Conservation (phyloP, 192 early-diverging fungal genomes). For the Obelidium mucronatum region DNA sequence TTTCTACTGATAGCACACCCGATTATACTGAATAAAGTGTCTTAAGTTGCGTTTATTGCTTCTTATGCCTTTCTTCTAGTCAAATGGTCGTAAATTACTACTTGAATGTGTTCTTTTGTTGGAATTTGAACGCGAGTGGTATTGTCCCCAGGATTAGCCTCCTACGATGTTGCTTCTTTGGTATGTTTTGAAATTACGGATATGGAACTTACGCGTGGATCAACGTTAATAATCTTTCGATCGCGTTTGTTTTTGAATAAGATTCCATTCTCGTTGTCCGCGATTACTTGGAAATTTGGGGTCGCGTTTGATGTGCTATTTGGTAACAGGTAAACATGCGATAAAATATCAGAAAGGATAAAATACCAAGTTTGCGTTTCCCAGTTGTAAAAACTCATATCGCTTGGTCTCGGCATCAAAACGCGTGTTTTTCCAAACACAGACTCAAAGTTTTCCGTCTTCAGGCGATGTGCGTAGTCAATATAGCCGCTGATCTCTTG, state of each 20-base stretch:
- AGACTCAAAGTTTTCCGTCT: slow-evolving; percentile 68
- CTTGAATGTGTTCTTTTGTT: slow-evolving; percentile 66
- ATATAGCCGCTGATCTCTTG: slow-evolving; percentile 71
- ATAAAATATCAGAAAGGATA: neutral
- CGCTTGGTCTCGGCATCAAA: slow-evolving; percentile 59
- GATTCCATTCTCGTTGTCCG: slow-evolving; percentile 70
- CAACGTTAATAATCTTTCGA: slow-evolving; percentile 72
- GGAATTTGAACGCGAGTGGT: slow-evolving; percentile 60
- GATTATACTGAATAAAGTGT: no score
- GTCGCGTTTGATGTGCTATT: slow-evolving; percentile 68
- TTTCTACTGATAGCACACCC: no score
- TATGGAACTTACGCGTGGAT: slow-evolving; percentile 53
- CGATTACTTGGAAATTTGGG: slow-evolving; percentile 72
- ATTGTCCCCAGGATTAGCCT: slow-evolving; percentile 66
- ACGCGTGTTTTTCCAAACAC: slow-evolving; percentile 56
- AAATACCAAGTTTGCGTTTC: slow-evolving; percentile 61
- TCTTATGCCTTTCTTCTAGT: slow-evolving; percentile 60
- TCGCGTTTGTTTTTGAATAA: slow-evolving; percentile 72
- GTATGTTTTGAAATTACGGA: neutral
- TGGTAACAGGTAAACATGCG: no score
- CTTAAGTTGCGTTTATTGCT: no score
- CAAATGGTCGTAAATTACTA: slow-evolving; percentile 71
- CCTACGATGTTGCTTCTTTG: no score
- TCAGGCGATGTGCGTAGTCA: slow-evolving; percentile 69
- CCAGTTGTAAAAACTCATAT: slow-evolving; percentile 75